Base-by-base conservation (phyloP, 2,329 filamentous ascomycete species). In the Arthrobotrys sphaeroides region DNA sequence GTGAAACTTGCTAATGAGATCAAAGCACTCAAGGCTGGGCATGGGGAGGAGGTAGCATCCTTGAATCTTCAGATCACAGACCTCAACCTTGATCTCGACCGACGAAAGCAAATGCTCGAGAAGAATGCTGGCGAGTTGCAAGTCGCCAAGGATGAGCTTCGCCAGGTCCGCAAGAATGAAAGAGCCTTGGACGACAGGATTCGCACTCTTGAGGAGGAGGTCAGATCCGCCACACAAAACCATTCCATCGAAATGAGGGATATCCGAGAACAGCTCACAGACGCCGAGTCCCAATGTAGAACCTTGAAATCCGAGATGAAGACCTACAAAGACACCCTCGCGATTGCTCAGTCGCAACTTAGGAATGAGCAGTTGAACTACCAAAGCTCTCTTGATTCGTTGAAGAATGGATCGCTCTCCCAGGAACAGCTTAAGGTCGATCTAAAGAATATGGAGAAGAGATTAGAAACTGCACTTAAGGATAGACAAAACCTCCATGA, bases 61-160 rank as follows among this genome's bases (percentile, higher is more conserved):
- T 84, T 96, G 59, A 88, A 85, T 76, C 86, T 87, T n/a, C 91
- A 95, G 81, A 88, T 96, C 60, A 87, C 90, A 51, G 90, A 90
- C 59, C 85, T 95, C 90, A 91, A 79, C 33, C 86, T 88, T 53
- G 91, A 93, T 70, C 85, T 95, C 10, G 86, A 90, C 67, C 84
- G 87, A 26, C 88, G 90, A 77, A 88, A 91, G 79, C 84, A 86
- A n/a, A 85, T 88, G 45, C 82, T 92, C 4, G 90, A 90, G 16
- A 87, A 88, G 57, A 84, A 91, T 24, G 87, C 90, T 61, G 86
- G 85, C 61, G 90, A 94, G 79, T 83, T 93, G 2, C 88, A 90
- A 1, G 83, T 84, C 5, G 86, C 89, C 6, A 88, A 87, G 64
- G 90, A 93, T 77, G 89, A 93, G 67, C 85, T 93, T 6, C 88